Percentiles rank a stretch among this genome's conserved stretches.
Evolutionary conservation across 2,329 filamentous ascomycete species (phyloP).

Genomic region (Trichoderma breve): DNA sequence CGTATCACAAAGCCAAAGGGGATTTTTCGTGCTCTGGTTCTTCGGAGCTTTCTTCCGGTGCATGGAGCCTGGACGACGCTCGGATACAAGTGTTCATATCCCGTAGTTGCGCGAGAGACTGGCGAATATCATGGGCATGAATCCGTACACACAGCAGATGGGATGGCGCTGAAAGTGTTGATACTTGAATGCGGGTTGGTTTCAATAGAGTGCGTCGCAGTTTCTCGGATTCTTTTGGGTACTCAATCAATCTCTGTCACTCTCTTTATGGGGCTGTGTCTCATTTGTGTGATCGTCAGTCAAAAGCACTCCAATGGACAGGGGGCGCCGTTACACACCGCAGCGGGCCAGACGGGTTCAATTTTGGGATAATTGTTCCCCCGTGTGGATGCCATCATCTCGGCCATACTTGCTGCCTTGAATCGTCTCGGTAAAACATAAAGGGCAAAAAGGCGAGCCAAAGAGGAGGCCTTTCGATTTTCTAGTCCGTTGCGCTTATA

Average conservation of each 20-base stretch:
- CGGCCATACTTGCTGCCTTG: neutral
- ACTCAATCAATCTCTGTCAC: neutral
- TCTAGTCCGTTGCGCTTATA: neutral
- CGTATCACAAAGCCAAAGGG: neutral
- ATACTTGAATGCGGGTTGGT: neutral
- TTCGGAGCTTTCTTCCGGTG: neutral
- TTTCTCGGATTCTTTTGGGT: neutral
- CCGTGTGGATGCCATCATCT: constrained; percentile 1
- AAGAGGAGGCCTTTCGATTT: neutral
- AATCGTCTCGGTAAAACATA: neutral
- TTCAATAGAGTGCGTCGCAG: neutral
- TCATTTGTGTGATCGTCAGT: neutral
- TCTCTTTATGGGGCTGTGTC: neutral
- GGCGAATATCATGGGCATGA: neutral
- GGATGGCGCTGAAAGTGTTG: neutral
- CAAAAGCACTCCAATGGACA: neutral
- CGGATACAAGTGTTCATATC: neutral
- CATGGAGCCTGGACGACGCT: neutral
- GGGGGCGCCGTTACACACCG: neutral
- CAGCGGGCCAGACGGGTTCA: neutral
- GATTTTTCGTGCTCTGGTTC: neutral
- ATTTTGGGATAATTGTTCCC: neutral
- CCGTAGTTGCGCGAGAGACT: neutral
- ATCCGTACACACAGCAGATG: neutral
- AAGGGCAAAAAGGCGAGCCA: neutral